Evolutionary conservation across 495 filamentous ascomycete genomes (phyloP).

Genomic region (Hypomontagnella submonticulosa): DNA sequence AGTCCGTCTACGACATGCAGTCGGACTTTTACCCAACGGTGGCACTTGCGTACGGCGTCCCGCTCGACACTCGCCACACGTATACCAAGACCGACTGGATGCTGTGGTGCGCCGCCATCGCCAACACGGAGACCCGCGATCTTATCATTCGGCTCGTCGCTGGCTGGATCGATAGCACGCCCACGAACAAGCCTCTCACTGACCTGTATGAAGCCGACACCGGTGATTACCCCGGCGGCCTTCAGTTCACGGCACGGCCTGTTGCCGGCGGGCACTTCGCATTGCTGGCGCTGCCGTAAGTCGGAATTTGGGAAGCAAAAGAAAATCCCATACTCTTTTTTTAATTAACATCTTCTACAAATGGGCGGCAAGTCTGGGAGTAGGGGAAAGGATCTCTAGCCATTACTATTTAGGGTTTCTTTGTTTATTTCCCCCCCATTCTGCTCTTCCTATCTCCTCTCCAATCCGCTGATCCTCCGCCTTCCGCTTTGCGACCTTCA

Average conservation of each 20-base stretch:
- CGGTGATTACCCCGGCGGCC: constrained; percentile 67
- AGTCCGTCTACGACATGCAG: constrained; percentile 81
- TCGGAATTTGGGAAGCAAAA: not conserved
- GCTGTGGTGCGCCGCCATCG: constrained; percentile 82
- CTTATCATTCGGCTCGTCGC: constrained; percentile 78
- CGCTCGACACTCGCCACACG: constrained; percentile 83
- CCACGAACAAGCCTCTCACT: constrained; percentile 75
- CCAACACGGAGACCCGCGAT: constrained; percentile 65
- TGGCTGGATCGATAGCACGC: constrained; percentile 80
- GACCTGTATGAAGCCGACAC: constrained; percentile 80
- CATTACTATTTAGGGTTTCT: too few species aligned
- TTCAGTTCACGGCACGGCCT: constrained; percentile 79
- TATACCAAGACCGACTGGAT: constrained; percentile 94
- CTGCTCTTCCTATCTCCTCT: too few species aligned
- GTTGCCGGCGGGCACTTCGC: constrained; percentile 87
- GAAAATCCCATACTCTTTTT: not conserved
- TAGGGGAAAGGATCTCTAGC: too few species aligned
- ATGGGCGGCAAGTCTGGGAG: too few species aligned
- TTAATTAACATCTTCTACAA: not conserved
- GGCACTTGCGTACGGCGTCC: constrained; percentile 77
- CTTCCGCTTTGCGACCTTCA: too few species aligned
- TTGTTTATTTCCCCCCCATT: too few species aligned
- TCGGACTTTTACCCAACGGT: constrained; percentile 82
- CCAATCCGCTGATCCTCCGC: too few species aligned
- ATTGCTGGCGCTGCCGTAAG: constrained; percentile 70